phyloP scores from a whole-genome alignment of 148 eudicot species.

The Fallopia convolvulus region DNA sequence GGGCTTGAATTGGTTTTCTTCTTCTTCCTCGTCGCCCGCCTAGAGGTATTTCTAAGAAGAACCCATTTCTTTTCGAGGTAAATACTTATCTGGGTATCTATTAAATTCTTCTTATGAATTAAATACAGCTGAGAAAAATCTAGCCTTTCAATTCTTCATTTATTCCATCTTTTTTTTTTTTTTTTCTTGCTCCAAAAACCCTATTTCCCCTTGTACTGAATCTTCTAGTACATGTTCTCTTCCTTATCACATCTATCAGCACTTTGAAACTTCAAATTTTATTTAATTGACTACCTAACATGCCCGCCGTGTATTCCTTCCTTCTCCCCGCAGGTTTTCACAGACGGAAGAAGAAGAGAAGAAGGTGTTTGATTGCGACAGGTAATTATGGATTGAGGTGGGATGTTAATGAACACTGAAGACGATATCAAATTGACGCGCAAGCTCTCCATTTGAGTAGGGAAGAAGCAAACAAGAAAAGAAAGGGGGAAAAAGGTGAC shows the following conservation, averaged over 20 bases:
- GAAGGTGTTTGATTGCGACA: not conserved
- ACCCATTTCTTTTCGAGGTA: not conserved
- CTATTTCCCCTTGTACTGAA: not conserved
- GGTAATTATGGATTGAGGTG: not conserved
- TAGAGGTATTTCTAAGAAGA: not conserved
- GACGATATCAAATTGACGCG: not conserved
- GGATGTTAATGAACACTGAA: not conserved
- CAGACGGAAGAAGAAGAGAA: not conserved
- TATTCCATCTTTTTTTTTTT: not conserved
- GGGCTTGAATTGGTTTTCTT: not conserved
- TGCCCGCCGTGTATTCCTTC: not conserved
- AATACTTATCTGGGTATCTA: not conserved
- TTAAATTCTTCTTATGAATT: not conserved
- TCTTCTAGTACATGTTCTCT: not conserved
- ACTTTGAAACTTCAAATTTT: no score
- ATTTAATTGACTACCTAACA: no score
- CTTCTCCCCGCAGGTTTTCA: not conserved
- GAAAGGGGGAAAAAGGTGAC: not conserved
- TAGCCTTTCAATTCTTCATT: not conserved
- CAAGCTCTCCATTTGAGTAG: slow-evolving; percentile 19
- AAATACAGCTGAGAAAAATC: not conserved
- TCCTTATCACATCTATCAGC: not conserved
- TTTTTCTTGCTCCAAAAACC: not conserved
- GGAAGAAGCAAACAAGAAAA: slow-evolving; percentile 26
- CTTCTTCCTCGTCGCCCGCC: not conserved